Percentiles rank a stretch among this genome's conserved stretches.
These are phyloP conservation scores for Lyophyllum atratum DNA, from an alignment of 768 basidiomycete genomes.

Conservation along the genomic window DNA sequence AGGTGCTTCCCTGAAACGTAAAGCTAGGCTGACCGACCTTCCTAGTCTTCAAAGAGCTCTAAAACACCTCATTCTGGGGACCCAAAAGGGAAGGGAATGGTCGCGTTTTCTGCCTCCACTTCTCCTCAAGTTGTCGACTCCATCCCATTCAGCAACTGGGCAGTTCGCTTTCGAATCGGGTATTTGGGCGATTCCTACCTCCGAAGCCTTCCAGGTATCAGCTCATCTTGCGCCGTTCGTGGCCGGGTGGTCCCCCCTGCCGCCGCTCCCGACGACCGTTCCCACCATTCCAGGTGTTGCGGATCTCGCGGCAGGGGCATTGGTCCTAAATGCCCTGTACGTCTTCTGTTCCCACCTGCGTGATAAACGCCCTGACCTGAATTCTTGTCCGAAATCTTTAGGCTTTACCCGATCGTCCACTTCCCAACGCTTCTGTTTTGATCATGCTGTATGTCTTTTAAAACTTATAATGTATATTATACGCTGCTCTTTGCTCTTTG, in stretches of 20 bases:
- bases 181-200: too few relatives aligned
- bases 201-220: neutral
- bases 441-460: neutral
- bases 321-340: neutral
- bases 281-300: neutral
- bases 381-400: neutral
- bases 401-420: neutral
- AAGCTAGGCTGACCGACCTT: neutral
- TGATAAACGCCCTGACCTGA: neutral
- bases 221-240: neutral
- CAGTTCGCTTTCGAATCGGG: neutral
- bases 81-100: neutral
- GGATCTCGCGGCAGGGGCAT: neutral
- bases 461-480: conserved; percentile 6
- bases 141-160: neutral
- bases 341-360: neutral
- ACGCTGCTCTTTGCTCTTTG: neutral
- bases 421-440: neutral
- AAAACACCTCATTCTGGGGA: neutral
- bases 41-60: neutral
- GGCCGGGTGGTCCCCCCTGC: neutral
- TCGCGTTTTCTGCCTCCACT: neutral
- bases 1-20: neutral
- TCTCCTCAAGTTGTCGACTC: neutral
- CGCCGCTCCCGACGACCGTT: neutral